Conservation (phyloP, 148 eudicot species). For the Cornus florida region DNA sequence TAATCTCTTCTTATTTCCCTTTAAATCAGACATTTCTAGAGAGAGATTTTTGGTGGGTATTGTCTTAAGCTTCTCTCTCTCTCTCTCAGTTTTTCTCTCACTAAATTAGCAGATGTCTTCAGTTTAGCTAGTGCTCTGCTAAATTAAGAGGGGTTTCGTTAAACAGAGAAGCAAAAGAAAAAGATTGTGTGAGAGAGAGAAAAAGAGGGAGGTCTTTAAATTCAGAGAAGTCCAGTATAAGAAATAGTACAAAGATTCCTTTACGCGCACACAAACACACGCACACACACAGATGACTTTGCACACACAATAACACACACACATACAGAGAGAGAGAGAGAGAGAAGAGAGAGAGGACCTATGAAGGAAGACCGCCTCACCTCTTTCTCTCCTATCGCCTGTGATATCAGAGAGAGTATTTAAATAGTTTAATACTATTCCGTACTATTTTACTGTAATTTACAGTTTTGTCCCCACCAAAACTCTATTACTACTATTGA, state of each 20-base stretch:
- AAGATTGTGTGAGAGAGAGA: too few species aligned
- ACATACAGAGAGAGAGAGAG: slow-evolving; percentile 11
- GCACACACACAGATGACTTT: too few species aligned
- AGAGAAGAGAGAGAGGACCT: slow-evolving; percentile 8
- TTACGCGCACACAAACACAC: background rate
- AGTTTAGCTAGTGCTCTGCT: background rate
- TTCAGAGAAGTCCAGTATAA: background rate
- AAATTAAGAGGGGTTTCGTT: background rate
- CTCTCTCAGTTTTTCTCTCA: background rate
- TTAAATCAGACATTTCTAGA: slow-evolving; percentile 29
- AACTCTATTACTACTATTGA: too few species aligned
- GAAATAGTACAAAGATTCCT: slow-evolving; percentile 3
- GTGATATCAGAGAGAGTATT: slow-evolving; percentile 13
- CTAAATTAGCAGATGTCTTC: background rate
- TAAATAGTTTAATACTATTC: background rate
- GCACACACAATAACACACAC: background rate
- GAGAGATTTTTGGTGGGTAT: background rate
- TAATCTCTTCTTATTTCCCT: slow-evolving; percentile 24
- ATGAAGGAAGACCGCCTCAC: slow-evolving; percentile 7
- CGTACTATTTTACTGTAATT: background rate
- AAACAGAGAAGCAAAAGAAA: too few species aligned
- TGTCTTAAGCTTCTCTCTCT: background rate
- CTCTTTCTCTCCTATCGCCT: slow-evolving; percentile 3
- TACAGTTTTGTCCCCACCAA: background rate
- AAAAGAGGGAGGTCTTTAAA: background rate